Conservation (phyloP, 768 basidiomycete species). For the Lactifluus hygrophoroides region DNA sequence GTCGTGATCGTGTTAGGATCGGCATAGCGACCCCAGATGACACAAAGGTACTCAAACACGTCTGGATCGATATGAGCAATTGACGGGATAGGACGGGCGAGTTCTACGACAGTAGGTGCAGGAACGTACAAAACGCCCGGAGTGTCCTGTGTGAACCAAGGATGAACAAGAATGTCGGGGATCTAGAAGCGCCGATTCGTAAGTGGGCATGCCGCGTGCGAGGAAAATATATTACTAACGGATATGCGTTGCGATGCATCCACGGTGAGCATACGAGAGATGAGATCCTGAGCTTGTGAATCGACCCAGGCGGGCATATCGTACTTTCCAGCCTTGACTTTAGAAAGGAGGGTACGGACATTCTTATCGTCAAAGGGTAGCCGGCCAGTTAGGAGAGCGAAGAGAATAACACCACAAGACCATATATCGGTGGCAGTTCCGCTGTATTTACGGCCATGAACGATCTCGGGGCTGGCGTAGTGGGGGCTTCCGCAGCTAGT, state of each 20-base stretch:
- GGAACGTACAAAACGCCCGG: conserved; percentile 39
- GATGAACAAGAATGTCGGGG: conserved; percentile 75
- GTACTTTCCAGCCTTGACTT: conserved; percentile 83
- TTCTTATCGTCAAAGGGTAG: conserved; percentile 95
- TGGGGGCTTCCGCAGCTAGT: conserved; percentile 96
- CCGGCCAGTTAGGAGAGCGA: conserved; percentile 79
- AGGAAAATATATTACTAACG: conserved; percentile 36
- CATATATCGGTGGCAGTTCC: conserved; percentile 92
- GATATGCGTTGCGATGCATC: conserved; percentile 74
- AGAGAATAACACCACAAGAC: conserved; percentile 94
- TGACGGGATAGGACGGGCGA: conserved; percentile 64
- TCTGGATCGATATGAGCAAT: conserved; percentile 67
- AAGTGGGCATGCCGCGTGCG: background rate
- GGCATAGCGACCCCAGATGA: conserved; percentile 77
- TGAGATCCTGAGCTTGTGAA: conserved; percentile 74
- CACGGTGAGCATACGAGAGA: conserved; percentile 82
- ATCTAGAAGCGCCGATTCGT: conserved; percentile 43
- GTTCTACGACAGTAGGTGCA: conserved; percentile 33
- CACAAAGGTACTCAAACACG: conserved; percentile 65
- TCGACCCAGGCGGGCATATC: conserved; percentile 77
- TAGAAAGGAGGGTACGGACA: conserved; percentile 61
- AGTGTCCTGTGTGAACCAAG: conserved; percentile 60
- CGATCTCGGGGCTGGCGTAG: conserved; percentile 95
- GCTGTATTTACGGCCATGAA: conserved; percentile 81
- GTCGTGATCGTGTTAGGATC: conserved; percentile 48